Percentiles rank a stretch among this genome's conserved stretches.
These are phyloP conservation scores for Soucietia sequanensis DNA, from an alignment of 805 yeast genomes.

Conservation along the genomic window DNA sequence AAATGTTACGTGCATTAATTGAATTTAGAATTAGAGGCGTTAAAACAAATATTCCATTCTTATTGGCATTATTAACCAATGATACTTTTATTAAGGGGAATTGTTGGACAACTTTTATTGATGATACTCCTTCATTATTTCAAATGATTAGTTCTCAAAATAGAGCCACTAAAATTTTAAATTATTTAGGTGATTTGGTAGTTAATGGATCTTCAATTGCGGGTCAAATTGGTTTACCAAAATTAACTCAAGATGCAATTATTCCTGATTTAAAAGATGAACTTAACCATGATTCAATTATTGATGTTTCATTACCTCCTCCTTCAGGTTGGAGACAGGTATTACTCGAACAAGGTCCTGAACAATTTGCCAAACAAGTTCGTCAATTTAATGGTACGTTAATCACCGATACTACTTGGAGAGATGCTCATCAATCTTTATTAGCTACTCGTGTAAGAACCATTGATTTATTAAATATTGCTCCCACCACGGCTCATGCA, in stretches of 20 bases:
- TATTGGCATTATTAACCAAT: constrained; percentile 86
- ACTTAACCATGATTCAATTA: constrained; percentile 60
- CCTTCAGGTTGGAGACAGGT: constrained; percentile 93
- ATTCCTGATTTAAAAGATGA: constrained; percentile 73
- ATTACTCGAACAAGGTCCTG: constrained; percentile 82
- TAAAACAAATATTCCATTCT: constrained; percentile 95
- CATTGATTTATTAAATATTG: constrained; percentile 84
- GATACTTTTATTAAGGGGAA: constrained; percentile 80
- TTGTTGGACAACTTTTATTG: constrained; percentile 98
- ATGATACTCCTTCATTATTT: constrained; percentile 95
- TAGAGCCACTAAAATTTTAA: constrained; percentile 92
- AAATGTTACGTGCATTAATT: constrained; percentile 94
- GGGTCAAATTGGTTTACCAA: constrained; percentile 94
- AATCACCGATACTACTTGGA: constrained; percentile 99
- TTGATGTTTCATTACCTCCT: constrained; percentile 54
- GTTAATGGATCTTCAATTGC: constrained; percentile 95
- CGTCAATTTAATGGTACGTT: constrained; percentile 82
- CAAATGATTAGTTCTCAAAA: constrained; percentile 93
- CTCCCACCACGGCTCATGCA: constrained; percentile 91
- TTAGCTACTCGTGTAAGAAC: constrained; percentile 98
- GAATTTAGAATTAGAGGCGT: constrained; percentile 99
- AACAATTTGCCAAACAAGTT: constrained; percentile 83
- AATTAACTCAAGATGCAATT: constrained; percentile 69
- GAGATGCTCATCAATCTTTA: constrained; percentile 98
- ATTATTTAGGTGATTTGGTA: constrained; percentile 87